Evolutionary conservation across 192 early-diverging fungal species (phyloP).

Genomic region (Umbelopsis sp.): DNA sequence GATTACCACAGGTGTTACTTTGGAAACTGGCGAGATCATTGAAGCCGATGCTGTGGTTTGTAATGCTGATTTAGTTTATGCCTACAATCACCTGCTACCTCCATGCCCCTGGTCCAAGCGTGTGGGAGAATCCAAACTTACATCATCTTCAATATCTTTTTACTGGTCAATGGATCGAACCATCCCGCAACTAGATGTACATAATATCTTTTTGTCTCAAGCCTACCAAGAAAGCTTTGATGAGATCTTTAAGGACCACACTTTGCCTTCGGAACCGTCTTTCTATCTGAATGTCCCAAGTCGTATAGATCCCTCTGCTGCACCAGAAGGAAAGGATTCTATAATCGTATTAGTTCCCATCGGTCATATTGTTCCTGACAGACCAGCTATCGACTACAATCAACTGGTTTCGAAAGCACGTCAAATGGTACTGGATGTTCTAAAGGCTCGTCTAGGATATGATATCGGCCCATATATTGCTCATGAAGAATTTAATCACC

Average conservation of each 20-base stretch:
- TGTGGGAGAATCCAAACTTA: conserved; percentile 45
- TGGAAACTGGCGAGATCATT: conserved; percentile 43
- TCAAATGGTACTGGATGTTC: conserved; percentile 37
- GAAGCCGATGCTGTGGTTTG: conserved; percentile 56
- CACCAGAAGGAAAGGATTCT: conserved; percentile 47
- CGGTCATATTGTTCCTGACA: conserved; percentile 43
- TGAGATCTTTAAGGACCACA: conserved; percentile 49
- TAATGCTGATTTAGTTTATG: conserved; percentile 56
- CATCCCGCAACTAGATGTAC: conserved; percentile 49
- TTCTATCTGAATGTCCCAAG: conserved; percentile 61
- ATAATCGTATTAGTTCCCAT: conserved; percentile 57
- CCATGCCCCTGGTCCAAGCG: conserved; percentile 35
- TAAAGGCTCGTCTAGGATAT: conserved; percentile 44
- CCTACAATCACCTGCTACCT: conserved; percentile 53
- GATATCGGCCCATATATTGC: conserved; percentile 36
- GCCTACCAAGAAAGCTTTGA: conserved; percentile 54
- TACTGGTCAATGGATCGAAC: conserved; percentile 54
- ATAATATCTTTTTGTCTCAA: conserved; percentile 58
- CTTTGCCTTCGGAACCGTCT: conserved; percentile 48
- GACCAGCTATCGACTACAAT: conserved; percentile 17
- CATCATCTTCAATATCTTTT: conserved; percentile 53
- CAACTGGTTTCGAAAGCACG: conserved; percentile 40
- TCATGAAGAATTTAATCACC: conserved; percentile 51
- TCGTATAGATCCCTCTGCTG: conserved; percentile 50
- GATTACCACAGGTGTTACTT: conserved; percentile 49